phyloP scores from a whole-genome alignment of 2,329 filamentous ascomycete genomes.

The Penicillium sp. region DNA sequence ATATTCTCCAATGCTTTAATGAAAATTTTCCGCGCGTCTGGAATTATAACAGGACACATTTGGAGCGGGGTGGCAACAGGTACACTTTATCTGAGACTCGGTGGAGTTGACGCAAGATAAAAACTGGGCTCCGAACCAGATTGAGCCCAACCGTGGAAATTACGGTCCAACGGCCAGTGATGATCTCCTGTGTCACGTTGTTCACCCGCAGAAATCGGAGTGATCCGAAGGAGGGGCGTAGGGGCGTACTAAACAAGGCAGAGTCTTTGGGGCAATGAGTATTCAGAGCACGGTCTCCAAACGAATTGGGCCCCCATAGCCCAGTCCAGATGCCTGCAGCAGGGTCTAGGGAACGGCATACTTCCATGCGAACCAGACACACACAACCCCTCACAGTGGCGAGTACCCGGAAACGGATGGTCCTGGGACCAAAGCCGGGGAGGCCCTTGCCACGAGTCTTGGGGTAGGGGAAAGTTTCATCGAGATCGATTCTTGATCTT shows the following conservation, averaged over 20 bases:
- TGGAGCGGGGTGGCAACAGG: slow-evolving; percentile 11
- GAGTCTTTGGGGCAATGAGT: not conserved
- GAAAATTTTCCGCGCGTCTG: too few relatives aligned
- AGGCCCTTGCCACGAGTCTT: not conserved
- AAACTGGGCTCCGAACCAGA: slow-evolving; percentile 21
- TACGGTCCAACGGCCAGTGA: slow-evolving; percentile 9
- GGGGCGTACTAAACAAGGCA: not conserved
- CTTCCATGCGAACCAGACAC: not conserved
- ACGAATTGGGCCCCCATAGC: not conserved
- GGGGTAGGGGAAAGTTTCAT: not conserved
- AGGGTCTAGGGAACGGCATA: not conserved
- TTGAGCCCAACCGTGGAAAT: slow-evolving; percentile 19
- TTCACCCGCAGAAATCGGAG: not conserved
- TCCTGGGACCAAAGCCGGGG: not conserved
- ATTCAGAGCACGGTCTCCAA: not conserved
- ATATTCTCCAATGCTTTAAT: too few relatives aligned
- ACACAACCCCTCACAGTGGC: slow-evolving; percentile 14
- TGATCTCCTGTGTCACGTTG: not conserved
- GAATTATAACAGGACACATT: slow-evolving; percentile 11
- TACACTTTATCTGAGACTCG: slow-evolving; percentile 19
- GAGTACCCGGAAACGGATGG: slow-evolving; percentile 12
- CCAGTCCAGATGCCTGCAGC: not conserved
- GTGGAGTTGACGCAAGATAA: slow-evolving; percentile 17
- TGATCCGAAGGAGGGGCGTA: not conserved
- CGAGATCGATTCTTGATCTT: too few relatives aligned